Base-by-base conservation (phyloP, 352 stramenopile species). In the Pseudoperonospora humuli region DNA sequence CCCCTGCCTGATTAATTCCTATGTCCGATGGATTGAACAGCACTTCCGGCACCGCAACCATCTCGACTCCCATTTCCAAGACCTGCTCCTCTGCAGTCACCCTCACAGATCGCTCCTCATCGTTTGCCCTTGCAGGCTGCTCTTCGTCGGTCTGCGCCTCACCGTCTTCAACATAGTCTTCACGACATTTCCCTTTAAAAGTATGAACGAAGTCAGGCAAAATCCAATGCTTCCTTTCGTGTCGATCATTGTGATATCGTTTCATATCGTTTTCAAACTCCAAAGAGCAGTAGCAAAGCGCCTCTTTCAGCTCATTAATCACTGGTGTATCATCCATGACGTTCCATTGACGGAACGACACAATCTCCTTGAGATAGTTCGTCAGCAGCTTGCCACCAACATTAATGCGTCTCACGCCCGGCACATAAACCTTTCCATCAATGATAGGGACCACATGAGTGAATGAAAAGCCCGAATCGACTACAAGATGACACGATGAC, bases 321-420 rank as follows among this genome's bases (percentile, higher is more conserved):
- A 88, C 53, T 7, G 45, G 46, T 18, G 69, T 71, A 24, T 87
- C 70, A 50, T 98, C 92, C 87, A 97, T 97, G 45, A 98, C 84
- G 55, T 98, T 98, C 67, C 81, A 97, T 55, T 98, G 93, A 9
- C 95, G 75, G 54, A 95, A 98, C 8, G 85, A 97, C 7, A 97
- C 76, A 35, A 96, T 77, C 67, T 98, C 93, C 53, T 98, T 98
- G 4, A 98, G 63, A 54, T 98, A 97, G 65, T 98, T 98, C 2
- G 93, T 97, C 44, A 98, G 65, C 39, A 98, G 57, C 49, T 98
- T 97, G 15, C 94, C 95, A 23, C 95, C 95, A 15, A 98, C 78
- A 58, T 97, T 93, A 29, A 98, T 66, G 0, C 76, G 64, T 48
- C 67, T 83, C 32, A 88, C 75, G 26, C 63, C 70, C 0, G 59